Conservation (phyloP, 2,329 filamentous ascomycete species). For the Diaporthe citri region DNA sequence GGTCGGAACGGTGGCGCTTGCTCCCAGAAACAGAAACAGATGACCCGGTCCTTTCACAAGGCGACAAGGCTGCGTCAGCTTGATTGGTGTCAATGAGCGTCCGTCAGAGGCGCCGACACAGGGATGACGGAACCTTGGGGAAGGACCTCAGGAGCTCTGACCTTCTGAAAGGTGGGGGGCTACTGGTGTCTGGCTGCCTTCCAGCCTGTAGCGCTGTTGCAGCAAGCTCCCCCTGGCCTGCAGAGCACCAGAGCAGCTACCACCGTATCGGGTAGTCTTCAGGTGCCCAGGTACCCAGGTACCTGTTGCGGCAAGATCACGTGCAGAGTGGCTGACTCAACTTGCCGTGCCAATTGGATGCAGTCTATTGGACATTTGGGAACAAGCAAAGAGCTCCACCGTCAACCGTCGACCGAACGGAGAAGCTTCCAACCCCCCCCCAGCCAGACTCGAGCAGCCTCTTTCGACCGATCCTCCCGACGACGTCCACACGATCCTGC, state of each 20-base stretch:
- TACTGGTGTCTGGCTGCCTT: background rate
- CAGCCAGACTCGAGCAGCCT: slow-evolving; percentile 20
- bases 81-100: slow-evolving; percentile 18
- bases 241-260: background rate
- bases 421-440: slow-evolving; percentile 28
- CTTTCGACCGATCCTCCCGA: slow-evolving; percentile 27
- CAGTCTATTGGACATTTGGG: slow-evolving; percentile 15
- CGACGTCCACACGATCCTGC: slow-evolving; percentile 35
- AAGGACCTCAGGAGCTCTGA: background rate
- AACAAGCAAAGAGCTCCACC: slow-evolving; percentile 34
- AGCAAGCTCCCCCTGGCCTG: background rate
- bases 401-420: slow-evolving; percentile 11
- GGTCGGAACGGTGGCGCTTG: background rate
- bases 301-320: background rate
- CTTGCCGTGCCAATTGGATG: slow-evolving; percentile 13
- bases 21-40: background rate
- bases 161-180: slow-evolving; percentile 14
- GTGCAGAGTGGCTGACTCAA: slow-evolving; percentile 19
- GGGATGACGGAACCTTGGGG: slow-evolving; percentile 11
- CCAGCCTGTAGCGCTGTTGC: background rate
- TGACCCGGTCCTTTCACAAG: background rate
- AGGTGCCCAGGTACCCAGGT: background rate
- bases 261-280: background rate
- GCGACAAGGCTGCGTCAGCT: slow-evolving; percentile 30
- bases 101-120: background rate